phyloP scores from a whole-genome alignment of 2,329 filamentous ascomycete genomes.

The Neofusicoccum laricinum region DNA sequence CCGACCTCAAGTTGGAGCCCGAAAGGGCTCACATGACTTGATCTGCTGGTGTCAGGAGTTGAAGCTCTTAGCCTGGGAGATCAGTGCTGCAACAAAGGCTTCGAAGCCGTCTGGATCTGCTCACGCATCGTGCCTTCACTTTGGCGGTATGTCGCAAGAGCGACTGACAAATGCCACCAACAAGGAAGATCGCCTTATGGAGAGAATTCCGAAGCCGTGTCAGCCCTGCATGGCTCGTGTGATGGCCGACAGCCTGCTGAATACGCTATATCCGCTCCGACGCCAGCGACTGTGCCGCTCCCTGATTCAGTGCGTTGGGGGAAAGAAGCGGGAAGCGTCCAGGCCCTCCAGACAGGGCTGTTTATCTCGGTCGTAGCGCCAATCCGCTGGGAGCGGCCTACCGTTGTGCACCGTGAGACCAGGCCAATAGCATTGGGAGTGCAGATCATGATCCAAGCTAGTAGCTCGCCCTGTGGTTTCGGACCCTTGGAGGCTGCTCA shows the following conservation, averaged over 20 bases:
- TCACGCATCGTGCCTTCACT: background rate
- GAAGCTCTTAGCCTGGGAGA: background rate
- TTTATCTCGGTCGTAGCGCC: constrained; percentile 7
- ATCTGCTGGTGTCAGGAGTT: background rate
- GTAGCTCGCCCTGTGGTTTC: background rate
- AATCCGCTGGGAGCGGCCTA: background rate
- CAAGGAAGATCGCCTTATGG: background rate
- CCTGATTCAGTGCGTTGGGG: background rate
- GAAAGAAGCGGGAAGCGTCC: background rate
- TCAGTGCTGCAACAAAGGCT: too few species aligned
- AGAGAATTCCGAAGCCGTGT: background rate
- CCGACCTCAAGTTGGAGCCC: background rate
- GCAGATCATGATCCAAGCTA: background rate
- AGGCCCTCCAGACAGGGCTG: background rate
- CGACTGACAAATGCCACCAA: background rate
- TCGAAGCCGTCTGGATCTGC: background rate
- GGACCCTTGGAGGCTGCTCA: background rate
- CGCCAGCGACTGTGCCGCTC: background rate
- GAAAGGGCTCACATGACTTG: too few species aligned
- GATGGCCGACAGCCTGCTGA: background rate
- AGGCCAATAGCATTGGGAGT: background rate
- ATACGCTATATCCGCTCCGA: background rate
- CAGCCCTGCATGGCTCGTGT: background rate
- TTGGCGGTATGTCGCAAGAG: constrained; percentile 1
- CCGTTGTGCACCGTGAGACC: background rate